Evolutionary conservation across 345 rosid species (phyloP), one percentile per base, ranked within the genome.

Genomic region (Boechera stricta): DNA sequence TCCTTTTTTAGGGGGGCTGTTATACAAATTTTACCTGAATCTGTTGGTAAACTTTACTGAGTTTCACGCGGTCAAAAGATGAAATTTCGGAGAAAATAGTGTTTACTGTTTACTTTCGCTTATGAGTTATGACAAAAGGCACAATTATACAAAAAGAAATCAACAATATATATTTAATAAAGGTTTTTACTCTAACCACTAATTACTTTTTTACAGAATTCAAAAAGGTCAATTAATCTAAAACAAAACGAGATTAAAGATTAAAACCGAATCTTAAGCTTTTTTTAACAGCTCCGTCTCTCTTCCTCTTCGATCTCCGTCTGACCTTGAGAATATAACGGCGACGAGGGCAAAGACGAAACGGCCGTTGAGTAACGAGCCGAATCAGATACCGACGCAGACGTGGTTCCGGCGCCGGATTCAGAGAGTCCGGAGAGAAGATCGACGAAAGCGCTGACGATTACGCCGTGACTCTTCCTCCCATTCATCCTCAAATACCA

Each of bases 401-500:
- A 58, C 15, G 88, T 56, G 0, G 1, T 33, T 0, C 74, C 53
- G 41, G 67, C 62, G 6, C 66, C 74, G 35, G 76, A 48, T 41
- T 69, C 79, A 3, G 63, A 55, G 67, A 85, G 72, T 41, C 80
- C 81, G 2, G 84, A 71, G 28, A 94, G 86, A 21, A 95, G 80
- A 85, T 95, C 99, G 10, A 91, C 81, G 76, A 92, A 95, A 0
- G 99, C 99, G 31, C 84, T 89, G 0, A 95, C 85, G 18, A 94
- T 94, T 11, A 83, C 81, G 32, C 86, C 89, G 68, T 90, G 98
- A 51, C 93, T 88, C 38, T 73, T 88, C 82, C 79, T 90, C 32
- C 88, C 92, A 26, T 95, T 95, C 54, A 87, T 89, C 75, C 72
- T 88, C 81, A 95, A 80, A 75, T 95, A 95, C 97, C 97, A 94